Percentiles rank a stretch among this genome's conserved stretches.
Conservation (phyloP, 2,329 filamentous ascomycete genomes). For the Hypoxylon sp. region DNA sequence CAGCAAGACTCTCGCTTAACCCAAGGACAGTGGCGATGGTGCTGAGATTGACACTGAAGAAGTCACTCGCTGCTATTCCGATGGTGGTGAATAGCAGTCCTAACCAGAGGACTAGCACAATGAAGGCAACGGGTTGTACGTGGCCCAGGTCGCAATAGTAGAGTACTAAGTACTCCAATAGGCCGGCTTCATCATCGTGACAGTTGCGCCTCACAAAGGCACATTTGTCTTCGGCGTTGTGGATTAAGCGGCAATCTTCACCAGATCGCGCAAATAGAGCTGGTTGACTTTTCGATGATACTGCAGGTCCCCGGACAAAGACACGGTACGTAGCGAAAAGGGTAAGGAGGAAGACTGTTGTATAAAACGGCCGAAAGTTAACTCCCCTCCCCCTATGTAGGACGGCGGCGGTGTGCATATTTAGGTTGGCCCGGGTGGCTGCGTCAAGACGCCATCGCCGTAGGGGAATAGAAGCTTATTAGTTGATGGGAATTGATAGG, state of each 20-base stretch:
- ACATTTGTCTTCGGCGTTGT: slow-evolving; percentile 84
- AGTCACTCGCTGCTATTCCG: slow-evolving; percentile 97
- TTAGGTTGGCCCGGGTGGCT: slow-evolving; percentile 18
- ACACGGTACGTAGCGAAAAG: slow-evolving; percentile 63
- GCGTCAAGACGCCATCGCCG: slow-evolving; percentile 30
- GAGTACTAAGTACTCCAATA: slow-evolving; percentile 88
- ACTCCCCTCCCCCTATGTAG: slow-evolving; percentile 54
- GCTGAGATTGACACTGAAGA: slow-evolving; percentile 96
- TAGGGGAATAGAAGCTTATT: slow-evolving; percentile 10
- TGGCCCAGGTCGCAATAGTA: slow-evolving; percentile 87
- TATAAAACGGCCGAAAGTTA: slow-evolving; percentile 65
- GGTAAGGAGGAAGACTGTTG: slow-evolving; percentile 63
- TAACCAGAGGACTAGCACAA: slow-evolving; percentile 84
- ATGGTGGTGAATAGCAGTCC: slow-evolving; percentile 95
- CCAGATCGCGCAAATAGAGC: slow-evolving; percentile 47
- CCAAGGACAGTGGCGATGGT: slow-evolving; percentile 91
- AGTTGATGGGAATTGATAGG: slow-evolving; percentile 1
- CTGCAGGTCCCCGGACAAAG: slow-evolving; percentile 47
- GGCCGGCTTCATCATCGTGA: slow-evolving; percentile 87
- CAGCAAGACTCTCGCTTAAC: slow-evolving; percentile 95
- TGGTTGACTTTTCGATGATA: slow-evolving; percentile 39
- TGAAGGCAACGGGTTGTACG: slow-evolving; percentile 82
- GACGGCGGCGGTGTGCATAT: slow-evolving; percentile 26
- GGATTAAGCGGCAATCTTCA: slow-evolving; percentile 82
- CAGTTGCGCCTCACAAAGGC: slow-evolving; percentile 87